Evolutionary conservation across 2,329 filamentous ascomycete genomes (phyloP).

Genomic region (Pseudogymnoascus sp.): DNA sequence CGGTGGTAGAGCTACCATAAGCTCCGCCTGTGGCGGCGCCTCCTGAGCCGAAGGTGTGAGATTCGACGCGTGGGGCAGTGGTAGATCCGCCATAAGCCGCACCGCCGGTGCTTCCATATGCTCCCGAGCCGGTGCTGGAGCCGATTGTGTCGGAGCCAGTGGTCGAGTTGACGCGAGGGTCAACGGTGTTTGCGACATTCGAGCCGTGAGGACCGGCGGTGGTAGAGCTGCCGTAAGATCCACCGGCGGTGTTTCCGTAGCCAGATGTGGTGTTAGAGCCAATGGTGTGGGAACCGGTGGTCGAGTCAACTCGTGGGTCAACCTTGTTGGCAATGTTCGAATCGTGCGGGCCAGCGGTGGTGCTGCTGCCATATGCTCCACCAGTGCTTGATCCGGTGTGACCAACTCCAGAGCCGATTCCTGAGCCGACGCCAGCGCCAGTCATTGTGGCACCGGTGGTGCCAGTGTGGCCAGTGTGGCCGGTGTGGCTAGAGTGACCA

Average conservation of each 20-base stretch:
- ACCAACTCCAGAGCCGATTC: slow-evolving; percentile 26
- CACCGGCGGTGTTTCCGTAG: background rate
- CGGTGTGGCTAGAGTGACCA: background rate
- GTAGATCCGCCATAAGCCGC: slow-evolving; percentile 9
- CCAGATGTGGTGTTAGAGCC: background rate
- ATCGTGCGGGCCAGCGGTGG: slow-evolving; percentile 40
- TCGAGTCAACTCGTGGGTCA: slow-evolving; percentile 43
- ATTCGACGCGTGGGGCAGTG: slow-evolving; percentile 36
- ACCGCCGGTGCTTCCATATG: slow-evolving; percentile 13
- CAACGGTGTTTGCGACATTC: slow-evolving; percentile 35
- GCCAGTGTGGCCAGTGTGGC: background rate
- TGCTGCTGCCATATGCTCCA: slow-evolving; percentile 18
- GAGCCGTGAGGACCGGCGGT: slow-evolving; percentile 17
- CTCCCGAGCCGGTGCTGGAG: background rate
- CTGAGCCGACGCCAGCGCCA: slow-evolving; percentile 38
- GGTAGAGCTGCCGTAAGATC: background rate
- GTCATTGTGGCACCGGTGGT: slow-evolving; percentile 9
- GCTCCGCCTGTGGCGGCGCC: background rate
- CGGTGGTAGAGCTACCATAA: slow-evolving; percentile 16
- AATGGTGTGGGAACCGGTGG: slow-evolving; percentile 20
- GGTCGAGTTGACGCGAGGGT: slow-evolving; percentile 45
- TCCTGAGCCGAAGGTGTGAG: slow-evolving; percentile 17
- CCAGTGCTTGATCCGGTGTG: slow-evolving; percentile 13
- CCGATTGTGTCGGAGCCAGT: slow-evolving; percentile 28
- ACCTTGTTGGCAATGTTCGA: slow-evolving; percentile 42